Evolutionary conservation across 1,139 yeast genomes (phyloP).

Genomic region (Martiniozyma asiatica): DNA sequence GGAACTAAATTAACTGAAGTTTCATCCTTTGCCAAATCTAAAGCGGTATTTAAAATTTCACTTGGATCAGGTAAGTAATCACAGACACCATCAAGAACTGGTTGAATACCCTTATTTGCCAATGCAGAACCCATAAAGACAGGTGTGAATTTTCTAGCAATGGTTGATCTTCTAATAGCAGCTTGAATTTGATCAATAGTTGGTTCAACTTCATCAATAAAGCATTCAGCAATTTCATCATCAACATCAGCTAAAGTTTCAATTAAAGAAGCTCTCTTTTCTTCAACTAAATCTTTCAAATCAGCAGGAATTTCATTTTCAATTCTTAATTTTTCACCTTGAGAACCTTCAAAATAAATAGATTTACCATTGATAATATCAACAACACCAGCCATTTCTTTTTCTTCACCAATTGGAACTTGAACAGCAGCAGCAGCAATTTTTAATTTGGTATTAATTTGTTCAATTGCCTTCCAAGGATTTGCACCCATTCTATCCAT

Average conservation of each 20-base stretch:
- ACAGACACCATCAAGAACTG: slow-evolving; percentile 90
- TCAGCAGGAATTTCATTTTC: slow-evolving; percentile 64
- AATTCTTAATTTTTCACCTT: slow-evolving; percentile 63
- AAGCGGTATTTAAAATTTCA: slow-evolving; percentile 80
- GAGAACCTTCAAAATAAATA: slow-evolving; percentile 80
- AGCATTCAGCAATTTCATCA: slow-evolving; percentile 91
- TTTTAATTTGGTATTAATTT: slow-evolving; percentile 72
- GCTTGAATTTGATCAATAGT: slow-evolving; percentile 66
- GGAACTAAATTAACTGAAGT: slow-evolving; percentile 67
- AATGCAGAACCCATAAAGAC: slow-evolving; percentile 97
- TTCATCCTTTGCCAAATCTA: slow-evolving; percentile 64
- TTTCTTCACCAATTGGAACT: slow-evolving; percentile 93
- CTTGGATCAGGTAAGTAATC: slow-evolving; percentile 94
- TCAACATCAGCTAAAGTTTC: slow-evolving; percentile 97
- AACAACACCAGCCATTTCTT: slow-evolving; percentile 74
- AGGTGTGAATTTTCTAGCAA: slow-evolving; percentile 94
- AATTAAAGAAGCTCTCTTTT: slow-evolving; percentile 70
- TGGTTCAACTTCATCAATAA: slow-evolving; percentile 83
- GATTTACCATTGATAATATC: slow-evolving; percentile 84
- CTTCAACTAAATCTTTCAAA: slow-evolving; percentile 63
- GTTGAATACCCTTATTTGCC: slow-evolving; percentile 91
- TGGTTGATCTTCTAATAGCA: slow-evolving; percentile 94
- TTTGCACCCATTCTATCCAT: slow-evolving; percentile 99
- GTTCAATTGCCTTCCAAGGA: slow-evolving; percentile 91
- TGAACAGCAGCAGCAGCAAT: slow-evolving; percentile 97